Base-by-base conservation (phyloP, 2,329 filamentous ascomycete species). In the Penicillium concentricum region DNA sequence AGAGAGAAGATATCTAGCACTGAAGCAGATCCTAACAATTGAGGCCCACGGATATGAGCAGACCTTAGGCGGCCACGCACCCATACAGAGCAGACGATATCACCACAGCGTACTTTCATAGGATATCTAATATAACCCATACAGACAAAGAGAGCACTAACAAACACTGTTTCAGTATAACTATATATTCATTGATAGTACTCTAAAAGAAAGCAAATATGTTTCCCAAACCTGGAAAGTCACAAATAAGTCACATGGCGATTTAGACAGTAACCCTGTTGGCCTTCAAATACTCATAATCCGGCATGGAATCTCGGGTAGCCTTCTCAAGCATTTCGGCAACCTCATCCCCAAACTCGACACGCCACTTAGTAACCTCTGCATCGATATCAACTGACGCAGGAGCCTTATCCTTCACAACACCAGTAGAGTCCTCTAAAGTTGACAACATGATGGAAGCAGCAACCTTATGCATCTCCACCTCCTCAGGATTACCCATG, bases 221-320 rank as follows among this genome's bases (percentile, higher is more conserved):
- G 15, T 26, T n/a, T 16, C 20, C 12, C 13, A 26, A n/a, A 16
- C 24, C 10, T 4, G 5, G 5, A 13, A n/a, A n/a, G 24, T 43
- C 4, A 28, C 9, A 3, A 26, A 26, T n/a, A n/a, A 5, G 22
- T 32, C 7, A 32, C n/a, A 45, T 10, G 6, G 16, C 8, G 1
- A 12, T 16, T 22, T 42, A 56, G 3, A 51, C 59, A 34, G 32
- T 62, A n/a, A 70, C 39, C 2, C 65, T 56, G 12, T 61, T 56
- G 5, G 59, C 68, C 56, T 65, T 70, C 49, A 78, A 50, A 58
- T 71, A 77, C 58, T 74, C 70, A 62, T 78, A 78, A 51, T 77
- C 73, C 20, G 68, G 65, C 73, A 77, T 75, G 1, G 74, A 69
- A 30, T 65, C 65, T 37, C 57, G 24, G 15, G 74, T 71, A 24